A percentile compares a stretch with the other conserved stretches of the same genome.
phyloP scores from a whole-genome alignment of 352 stramenopile genomes.

The Phytophthora ohioensis region DNA sequence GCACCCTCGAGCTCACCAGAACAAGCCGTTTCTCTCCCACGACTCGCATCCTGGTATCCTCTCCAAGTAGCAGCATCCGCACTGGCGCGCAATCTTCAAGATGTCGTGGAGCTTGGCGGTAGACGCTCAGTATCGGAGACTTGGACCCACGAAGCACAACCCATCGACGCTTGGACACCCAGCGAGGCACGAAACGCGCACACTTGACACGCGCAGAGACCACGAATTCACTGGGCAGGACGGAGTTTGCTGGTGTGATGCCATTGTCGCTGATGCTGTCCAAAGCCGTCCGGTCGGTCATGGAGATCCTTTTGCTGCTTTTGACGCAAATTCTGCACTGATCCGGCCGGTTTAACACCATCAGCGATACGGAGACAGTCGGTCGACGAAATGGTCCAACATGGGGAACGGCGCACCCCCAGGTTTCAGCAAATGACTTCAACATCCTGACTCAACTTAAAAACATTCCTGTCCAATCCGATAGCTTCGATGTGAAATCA shows the following conservation, averaged over 20 bases:
- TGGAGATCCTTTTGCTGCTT: background rate
- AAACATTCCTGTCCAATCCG: constrained; percentile 22
- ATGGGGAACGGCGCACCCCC: constrained; percentile 5
- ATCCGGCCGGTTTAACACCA: constrained; percentile 11
- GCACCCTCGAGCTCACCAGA: constrained; percentile 60
- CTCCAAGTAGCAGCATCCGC: constrained; percentile 61
- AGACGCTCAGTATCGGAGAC: constrained; percentile 61
- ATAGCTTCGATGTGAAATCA: constrained; percentile 1
- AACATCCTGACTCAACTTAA: constrained; percentile 14
- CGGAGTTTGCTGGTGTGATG: background rate
- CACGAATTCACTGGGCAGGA: constrained; percentile 65
- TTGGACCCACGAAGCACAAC: constrained; percentile 72
- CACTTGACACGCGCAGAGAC: constrained; percentile 55
- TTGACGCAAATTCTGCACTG: constrained; percentile 19
- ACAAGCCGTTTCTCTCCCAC: constrained; percentile 59
- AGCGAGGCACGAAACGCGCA: constrained; percentile 60
- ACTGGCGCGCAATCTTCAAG: constrained; percentile 38
- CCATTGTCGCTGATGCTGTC: background rate
- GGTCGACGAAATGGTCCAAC: constrained; percentile 18
- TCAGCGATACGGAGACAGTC: background rate
- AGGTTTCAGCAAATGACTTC: constrained; percentile 15
- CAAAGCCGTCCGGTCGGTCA: constrained; percentile 7
- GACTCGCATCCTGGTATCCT: constrained; percentile 52
- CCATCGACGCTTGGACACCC: constrained; percentile 62
- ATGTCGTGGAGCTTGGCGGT: constrained; percentile 45